A percentile compares a stretch with the other conserved stretches of the same genome.
phyloP scores from a whole-genome alignment of 2,329 filamentous ascomycete genomes.

The Acarospora socialis region DNA sequence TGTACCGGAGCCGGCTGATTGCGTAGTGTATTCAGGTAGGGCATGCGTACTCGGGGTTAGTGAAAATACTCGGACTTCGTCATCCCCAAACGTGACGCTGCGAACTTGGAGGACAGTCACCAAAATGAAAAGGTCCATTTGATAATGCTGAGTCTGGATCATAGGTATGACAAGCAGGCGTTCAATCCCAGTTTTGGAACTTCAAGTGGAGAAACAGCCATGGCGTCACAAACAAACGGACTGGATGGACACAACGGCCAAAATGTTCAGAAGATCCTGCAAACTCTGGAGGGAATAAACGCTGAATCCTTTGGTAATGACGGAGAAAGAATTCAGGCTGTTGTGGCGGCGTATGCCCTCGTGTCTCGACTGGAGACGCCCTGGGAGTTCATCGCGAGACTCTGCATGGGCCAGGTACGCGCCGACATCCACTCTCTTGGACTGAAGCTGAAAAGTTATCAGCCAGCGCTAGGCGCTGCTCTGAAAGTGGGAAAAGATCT shows the following conservation, averaged over 20 bases:
- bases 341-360: slow-evolving; percentile 11
- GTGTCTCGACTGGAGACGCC: slow-evolving; percentile 9
- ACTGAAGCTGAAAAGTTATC: slow-evolving; percentile 2
- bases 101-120: no score
- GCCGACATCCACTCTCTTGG: not conserved
- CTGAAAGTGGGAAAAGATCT: slow-evolving; percentile 14
- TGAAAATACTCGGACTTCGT: no score
- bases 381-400: slow-evolving; percentile 7
- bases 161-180: slow-evolving; percentile 1
- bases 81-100: no score
- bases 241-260: slow-evolving; percentile 3
- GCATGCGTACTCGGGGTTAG: slow-evolving; percentile 4
- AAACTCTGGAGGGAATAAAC: slow-evolving; percentile 4
- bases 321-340: slow-evolving; percentile 7
- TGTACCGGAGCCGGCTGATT: slow-evolving; percentile 1
- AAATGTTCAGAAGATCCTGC: not conserved
- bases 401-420: slow-evolving; percentile 7
- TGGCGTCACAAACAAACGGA: slow-evolving; percentile 3
- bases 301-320: slow-evolving; percentile 5
- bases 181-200: no score
- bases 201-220: slow-evolving; percentile 1
- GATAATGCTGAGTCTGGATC: no score
- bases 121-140: no score
- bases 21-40: slow-evolving; percentile 2
- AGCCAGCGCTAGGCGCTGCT: slow-evolving; percentile 14